Evolutionary conservation across 2,329 filamentous ascomycete genomes (phyloP), one percentile per base, ranked within the genome.

Genomic region (Pezicula carpinea): DNA sequence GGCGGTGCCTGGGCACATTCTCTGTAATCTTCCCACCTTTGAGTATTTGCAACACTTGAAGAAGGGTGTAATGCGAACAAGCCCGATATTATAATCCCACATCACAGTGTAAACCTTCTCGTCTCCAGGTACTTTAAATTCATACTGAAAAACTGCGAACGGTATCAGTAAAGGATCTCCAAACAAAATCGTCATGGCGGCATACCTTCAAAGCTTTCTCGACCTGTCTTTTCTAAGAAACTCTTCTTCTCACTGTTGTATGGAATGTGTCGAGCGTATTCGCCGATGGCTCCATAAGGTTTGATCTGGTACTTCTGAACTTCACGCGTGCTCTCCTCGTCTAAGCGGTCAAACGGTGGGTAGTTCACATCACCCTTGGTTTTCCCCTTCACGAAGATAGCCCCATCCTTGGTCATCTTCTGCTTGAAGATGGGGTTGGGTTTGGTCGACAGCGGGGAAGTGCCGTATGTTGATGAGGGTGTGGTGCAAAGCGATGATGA

Each of bases 11-110:
- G 39, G 22, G 19, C 23, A 14, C 41, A 21, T 23, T 42, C 44
- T 26, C 7, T 11, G 14, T 40, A 43, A 21, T 3, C 29, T 32
- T 59, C 73, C 62, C 64, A 90, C 92, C 82, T 99, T 99, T 54
- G 85, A 79, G 62, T 92, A 92, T 53, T 85, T 83, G 64, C 84
- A 85, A 55, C 87, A 90, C 66, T 96, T 96, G 77, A 97, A 97
- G 63, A 97, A 88, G 22, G 90, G 87, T 2, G 91, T 96, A 67
- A 95, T 95, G 52, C 92, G 84, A 52, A 97, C 91, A 23, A 97
- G 82, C 7, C 93, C 93, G 52, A 92, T 82, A 59, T 95, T 92
- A 70, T 96, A 96, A 66, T 99, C 93, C 93, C 93, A 99, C 80
- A 96, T 90, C 51, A 97, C 83, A 1, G 79, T 80, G 64, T 86